Evolutionary conservation across 2,329 filamentous ascomycete species (phyloP).

Genomic region (Fusarium pseudocircinatum): DNA sequence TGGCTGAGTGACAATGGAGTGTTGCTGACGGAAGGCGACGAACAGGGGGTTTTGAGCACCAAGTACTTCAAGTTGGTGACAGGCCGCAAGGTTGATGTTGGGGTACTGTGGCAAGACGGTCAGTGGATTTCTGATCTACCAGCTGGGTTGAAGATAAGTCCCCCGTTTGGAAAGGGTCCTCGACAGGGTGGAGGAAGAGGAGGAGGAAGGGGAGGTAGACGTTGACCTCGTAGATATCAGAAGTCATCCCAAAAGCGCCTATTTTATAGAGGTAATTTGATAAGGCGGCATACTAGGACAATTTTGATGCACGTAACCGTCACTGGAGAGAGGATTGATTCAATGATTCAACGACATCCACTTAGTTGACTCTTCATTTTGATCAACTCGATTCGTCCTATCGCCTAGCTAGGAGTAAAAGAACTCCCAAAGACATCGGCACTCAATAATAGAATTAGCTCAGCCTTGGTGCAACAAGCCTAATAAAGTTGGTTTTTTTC

Average conservation of each 20-base stretch:
- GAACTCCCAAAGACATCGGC: background rate
- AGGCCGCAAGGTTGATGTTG: slow-evolving; percentile 67
- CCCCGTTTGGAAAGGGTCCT: slow-evolving; percentile 60
- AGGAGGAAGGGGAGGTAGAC: slow-evolving; percentile 40
- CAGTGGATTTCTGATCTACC: slow-evolving; percentile 74
- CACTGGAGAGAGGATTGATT: background rate
- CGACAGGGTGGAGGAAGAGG: slow-evolving; percentile 54
- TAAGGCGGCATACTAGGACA: background rate
- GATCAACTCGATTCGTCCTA: background rate
- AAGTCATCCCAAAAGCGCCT: background rate
- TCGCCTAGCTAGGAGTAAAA: background rate
- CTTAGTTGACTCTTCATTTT: background rate
- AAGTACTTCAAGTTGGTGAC: slow-evolving; percentile 78
- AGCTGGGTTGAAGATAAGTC: slow-evolving; percentile 59
- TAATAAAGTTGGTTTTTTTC: background rate
- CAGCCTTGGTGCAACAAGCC: background rate
- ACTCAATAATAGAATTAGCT: background rate
- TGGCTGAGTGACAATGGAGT: slow-evolving; percentile 84
- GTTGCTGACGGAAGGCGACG: slow-evolving; percentile 70
- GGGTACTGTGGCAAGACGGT: slow-evolving; percentile 77
- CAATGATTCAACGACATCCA: background rate
- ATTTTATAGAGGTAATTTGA: background rate
- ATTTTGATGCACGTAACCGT: background rate
- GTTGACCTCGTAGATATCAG: slow-evolving; percentile 14
- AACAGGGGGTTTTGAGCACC: slow-evolving; percentile 69